A percentile compares a stretch with the other conserved stretches of the same genome.
phyloP scores from a whole-genome alignment of 805 yeast genomes.

The Candida piceae region DNA sequence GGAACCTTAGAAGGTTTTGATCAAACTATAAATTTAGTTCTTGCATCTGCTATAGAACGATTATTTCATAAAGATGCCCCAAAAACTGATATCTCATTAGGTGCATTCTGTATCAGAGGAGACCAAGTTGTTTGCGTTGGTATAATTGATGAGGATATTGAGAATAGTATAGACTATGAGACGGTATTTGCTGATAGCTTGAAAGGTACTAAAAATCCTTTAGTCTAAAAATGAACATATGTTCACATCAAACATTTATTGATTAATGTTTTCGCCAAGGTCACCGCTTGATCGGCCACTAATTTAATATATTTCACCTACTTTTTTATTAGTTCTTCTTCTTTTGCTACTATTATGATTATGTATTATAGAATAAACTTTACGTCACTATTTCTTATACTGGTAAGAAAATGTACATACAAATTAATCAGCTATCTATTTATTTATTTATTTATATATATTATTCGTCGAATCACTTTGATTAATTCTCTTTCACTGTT shows the following conservation, averaged over 20 bases:
- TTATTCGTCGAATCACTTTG: not conserved
- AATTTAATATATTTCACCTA: no score
- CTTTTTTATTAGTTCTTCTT: no score
- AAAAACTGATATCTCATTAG: constrained; percentile 37
- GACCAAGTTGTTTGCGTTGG: constrained; percentile 56
- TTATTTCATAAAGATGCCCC: constrained; percentile 39
- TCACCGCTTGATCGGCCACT: no score
- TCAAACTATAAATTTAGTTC: constrained; percentile 54
- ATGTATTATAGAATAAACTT: constrained; percentile 7
- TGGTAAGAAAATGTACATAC: no score
- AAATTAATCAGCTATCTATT: no score
- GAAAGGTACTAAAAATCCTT: constrained; percentile 29
- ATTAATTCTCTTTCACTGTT: constrained; percentile 30
- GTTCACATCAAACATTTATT: no score
- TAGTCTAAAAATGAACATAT: constrained; percentile 9
- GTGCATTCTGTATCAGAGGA: constrained; percentile 52
- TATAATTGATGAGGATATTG: constrained; percentile 40
- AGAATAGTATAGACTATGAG: constrained; percentile 38
- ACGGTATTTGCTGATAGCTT: constrained; percentile 20
- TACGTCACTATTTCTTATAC: no score
- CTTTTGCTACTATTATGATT: no score
- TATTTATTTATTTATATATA: no score
- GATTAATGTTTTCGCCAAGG: no score
- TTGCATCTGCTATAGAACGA: constrained; percentile 48
- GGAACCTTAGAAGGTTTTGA: constrained; percentile 59